Conservation (phyloP, 495 filamentous ascomycete species). For the Saxispiralis lemnorum region DNA sequence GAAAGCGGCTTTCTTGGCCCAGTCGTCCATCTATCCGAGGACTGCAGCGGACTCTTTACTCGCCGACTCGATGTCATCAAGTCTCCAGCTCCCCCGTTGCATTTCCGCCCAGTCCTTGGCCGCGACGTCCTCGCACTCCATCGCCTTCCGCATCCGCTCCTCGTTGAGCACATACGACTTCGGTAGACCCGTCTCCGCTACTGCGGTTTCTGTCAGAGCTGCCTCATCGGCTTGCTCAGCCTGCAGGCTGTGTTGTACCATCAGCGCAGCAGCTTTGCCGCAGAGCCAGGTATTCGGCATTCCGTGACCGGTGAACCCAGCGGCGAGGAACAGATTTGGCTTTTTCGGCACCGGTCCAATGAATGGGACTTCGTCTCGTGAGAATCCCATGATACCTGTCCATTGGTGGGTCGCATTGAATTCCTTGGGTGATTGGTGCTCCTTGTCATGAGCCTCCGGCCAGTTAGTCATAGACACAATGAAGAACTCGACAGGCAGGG, state of each 20-base stretch:
- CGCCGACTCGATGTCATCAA: no score
- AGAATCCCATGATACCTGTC: constrained; percentile 74
- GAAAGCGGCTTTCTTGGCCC: no score
- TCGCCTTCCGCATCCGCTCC: constrained; percentile 21
- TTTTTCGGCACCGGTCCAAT: constrained; percentile 37
- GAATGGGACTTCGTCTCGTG: constrained; percentile 49
- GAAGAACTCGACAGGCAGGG: constrained; percentile 22
- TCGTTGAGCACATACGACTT: constrained; percentile 19
- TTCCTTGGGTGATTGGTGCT: constrained; percentile 16
- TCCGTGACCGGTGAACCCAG: constrained; percentile 45
- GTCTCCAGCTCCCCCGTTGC: constrained; percentile 1
- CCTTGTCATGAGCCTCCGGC: no score
- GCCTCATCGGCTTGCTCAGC: no score
- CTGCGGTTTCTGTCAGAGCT: not conserved
- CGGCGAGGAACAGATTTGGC: constrained; percentile 19
- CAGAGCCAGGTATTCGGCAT: constrained; percentile 63
- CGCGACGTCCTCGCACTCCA: constrained; percentile 5
- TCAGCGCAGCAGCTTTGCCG: constrained; percentile 45
- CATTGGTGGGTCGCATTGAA: constrained; percentile 45
- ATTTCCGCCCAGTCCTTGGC: constrained; percentile 8
- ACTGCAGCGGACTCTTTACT: no score
- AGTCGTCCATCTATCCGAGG: no score
- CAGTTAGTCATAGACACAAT: no score
- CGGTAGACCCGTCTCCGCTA: constrained; percentile 16
- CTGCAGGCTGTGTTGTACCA: constrained; percentile 28